Conservation (phyloP, 2,329 filamentous ascomycete genomes). For the Calonectria fujianensis region DNA sequence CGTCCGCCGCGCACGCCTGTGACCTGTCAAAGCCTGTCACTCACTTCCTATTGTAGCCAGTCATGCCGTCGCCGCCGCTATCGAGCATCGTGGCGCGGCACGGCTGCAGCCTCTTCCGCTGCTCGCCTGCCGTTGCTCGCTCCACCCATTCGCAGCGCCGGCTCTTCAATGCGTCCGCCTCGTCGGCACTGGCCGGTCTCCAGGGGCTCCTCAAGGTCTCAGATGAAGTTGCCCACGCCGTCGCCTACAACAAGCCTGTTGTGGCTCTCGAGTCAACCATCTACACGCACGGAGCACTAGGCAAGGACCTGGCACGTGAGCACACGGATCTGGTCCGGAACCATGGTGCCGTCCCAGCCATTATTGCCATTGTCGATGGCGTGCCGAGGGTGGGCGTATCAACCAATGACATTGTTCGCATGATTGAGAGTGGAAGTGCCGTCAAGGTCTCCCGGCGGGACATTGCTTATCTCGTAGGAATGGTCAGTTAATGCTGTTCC, state of each 20-base stretch:
- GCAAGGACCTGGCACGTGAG: slow-evolving; percentile 83
- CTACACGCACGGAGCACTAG: slow-evolving; percentile 94
- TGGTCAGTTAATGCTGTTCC: slow-evolving; percentile 70
- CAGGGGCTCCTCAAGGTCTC: slow-evolving; percentile 79
- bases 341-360: slow-evolving; percentile 90
- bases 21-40: slow-evolving; percentile 11
- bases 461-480: slow-evolving; percentile 85
- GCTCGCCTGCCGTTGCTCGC: slow-evolving; percentile 45
- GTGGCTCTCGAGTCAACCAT: slow-evolving; percentile 97
- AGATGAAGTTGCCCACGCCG: slow-evolving; percentile 87
- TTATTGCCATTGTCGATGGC: slow-evolving; percentile 91
- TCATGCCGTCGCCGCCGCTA: slow-evolving; percentile 46
- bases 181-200: slow-evolving; percentile 55
- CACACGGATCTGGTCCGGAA: slow-evolving; percentile 88
- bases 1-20: slow-evolving; percentile 25
- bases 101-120: slow-evolving; percentile 46
- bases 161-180: slow-evolving; percentile 47
- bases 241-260: slow-evolving; percentile 84
- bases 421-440: slow-evolving; percentile 81
- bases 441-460: slow-evolving; percentile 92
- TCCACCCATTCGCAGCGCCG: slow-evolving; percentile 46
- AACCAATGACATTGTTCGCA: slow-evolving; percentile 81
- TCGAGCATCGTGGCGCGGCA: slow-evolving; percentile 47
- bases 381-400: slow-evolving; percentile 87
- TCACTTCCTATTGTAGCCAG: slow-evolving; percentile 21